Conservation (phyloP, 805 yeast species). For the Lachancea cidri region DNA sequence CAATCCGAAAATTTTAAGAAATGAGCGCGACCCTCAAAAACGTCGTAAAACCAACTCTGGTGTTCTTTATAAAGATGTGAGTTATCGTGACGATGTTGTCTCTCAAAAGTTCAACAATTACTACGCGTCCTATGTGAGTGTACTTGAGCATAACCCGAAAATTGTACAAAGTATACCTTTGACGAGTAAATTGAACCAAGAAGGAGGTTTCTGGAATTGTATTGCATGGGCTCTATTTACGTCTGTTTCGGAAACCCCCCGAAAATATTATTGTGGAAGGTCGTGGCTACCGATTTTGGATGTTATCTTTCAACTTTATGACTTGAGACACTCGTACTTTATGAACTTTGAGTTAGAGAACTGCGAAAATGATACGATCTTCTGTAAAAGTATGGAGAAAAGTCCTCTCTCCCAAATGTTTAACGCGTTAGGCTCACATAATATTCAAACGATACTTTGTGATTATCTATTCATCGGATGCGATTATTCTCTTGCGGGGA, state of each 20-base stretch:
- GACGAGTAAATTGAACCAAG: conserved; percentile 15
- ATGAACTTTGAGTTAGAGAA: conserved; percentile 4
- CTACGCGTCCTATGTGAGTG: conserved; percentile 20
- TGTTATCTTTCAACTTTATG: conserved; percentile 19
- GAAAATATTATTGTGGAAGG: conserved; percentile 9
- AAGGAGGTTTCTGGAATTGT: conserved; percentile 24
- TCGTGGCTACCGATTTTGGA: conserved; percentile 26
- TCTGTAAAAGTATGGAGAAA: background rate
- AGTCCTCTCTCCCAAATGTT: conserved; percentile 4
- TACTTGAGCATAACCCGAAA: conserved; percentile 14
- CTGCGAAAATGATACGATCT: background rate
- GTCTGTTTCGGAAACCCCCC: conserved; percentile 12
- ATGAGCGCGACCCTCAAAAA: conserved; percentile 6
- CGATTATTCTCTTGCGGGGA: conserved; percentile 2
- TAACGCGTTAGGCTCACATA: background rate
- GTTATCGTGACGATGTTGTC: background rate
- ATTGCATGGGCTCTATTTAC: conserved; percentile 25
- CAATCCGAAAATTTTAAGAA: background rate
- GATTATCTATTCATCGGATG: conserved; percentile 10
- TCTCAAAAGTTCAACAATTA: conserved; percentile 1
- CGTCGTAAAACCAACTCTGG: conserved; percentile 14
- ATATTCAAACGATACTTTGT: conserved; percentile 1
- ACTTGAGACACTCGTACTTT: conserved; percentile 24
- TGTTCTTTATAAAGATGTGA: background rate
- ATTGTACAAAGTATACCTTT: conserved; percentile 21